Evolutionary conservation across 176 grass and related monocot genomes (phyloP), one percentile per base, ranked within the genome.

Genomic region (Oryza punctata): DNA sequence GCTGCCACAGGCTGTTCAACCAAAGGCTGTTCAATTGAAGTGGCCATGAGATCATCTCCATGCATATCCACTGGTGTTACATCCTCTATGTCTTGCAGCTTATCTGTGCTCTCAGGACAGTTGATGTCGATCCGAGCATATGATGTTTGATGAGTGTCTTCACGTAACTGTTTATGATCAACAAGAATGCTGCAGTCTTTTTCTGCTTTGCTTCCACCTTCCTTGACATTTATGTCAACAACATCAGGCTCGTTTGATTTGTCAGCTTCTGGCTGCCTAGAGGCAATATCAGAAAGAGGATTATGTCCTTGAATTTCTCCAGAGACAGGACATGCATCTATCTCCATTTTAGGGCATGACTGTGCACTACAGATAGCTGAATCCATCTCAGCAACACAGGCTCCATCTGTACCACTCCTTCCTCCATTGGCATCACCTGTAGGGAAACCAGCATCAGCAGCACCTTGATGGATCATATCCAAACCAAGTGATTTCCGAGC

Each of bases 401-500:
- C 85, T 29, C 94, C 92, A 29, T 98, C 92, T 78, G 86, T 91
- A 81, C 86, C 89, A 44, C 90, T 92, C 65, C 78, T 93, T 69
- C 84, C 89, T 70, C 82, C 91, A 80, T 86, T 89, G 25, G 79
- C 75, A 70, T 89, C 89, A 82, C 63, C 76, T 47, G 76, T 44
- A 25, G 57, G 80, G 76, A 84, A 78, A 81, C 70, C 87, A 77
- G 72, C 50, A 76, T 88, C 84, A 15, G 60, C 50, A 78, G 25
- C 79, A 38, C 79, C 87, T 73, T 87, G 91, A 78, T 86, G 85
- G 85, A 93, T 90, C 52, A 82, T 70, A 87, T 99, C 97, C 70
- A 99, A 85, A 68, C 91, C 88, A 60, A 99, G 89, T 72, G 89
- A 91, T 79, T 87, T 99, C 27, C 97, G 88, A 61, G 89, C 91